Evolutionary conservation across 2,329 filamentous ascomycete species (phyloP).

Genomic region (Stagonosporopsis vannaccii): DNA sequence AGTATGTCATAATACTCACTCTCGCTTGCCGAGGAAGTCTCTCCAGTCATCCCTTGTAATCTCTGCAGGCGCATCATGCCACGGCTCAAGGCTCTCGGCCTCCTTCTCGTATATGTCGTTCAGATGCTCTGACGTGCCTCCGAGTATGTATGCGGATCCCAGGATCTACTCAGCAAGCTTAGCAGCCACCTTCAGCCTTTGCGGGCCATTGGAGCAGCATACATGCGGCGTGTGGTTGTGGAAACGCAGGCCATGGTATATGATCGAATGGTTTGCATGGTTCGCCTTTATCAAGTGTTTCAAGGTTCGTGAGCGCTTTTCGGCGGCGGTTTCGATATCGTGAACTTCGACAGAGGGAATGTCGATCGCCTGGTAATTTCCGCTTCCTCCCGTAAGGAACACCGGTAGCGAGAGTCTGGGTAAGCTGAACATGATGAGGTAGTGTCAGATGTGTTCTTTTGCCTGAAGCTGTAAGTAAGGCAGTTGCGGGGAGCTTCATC

Average conservation of each 20-base stretch:
- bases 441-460: conserved; percentile 6
- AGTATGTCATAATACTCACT: conserved; percentile 52
- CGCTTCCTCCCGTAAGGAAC: conserved; percentile 26
- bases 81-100: conserved; percentile 74
- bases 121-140: conserved; percentile 75
- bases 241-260: conserved; percentile 76
- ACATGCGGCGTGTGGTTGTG: conserved; percentile 86
- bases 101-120: conserved; percentile 83
- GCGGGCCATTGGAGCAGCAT: conserved; percentile 39
- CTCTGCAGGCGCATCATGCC: conserved; percentile 85
- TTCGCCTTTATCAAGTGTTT: conserved; percentile 93
- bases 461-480: conserved; percentile 11
- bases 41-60: conserved; percentile 85
- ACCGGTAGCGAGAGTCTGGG: conserved; percentile 31
- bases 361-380: conserved; percentile 47
- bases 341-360: conserved; percentile 76
- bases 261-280: conserved; percentile 85
- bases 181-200: conserved; percentile 34
- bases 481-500: conserved; percentile 26
- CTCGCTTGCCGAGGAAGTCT: conserved; percentile 77
- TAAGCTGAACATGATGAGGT: conserved; percentile 33
- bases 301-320: conserved; percentile 80
- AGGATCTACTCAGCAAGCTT: conserved; percentile 64
- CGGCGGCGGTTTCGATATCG: conserved; percentile 78
- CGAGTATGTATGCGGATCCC: conserved; percentile 84